Evolutionary conservation across 352 stramenopile species (phyloP).

Genomic region (Globisporangium nunn): DNA sequence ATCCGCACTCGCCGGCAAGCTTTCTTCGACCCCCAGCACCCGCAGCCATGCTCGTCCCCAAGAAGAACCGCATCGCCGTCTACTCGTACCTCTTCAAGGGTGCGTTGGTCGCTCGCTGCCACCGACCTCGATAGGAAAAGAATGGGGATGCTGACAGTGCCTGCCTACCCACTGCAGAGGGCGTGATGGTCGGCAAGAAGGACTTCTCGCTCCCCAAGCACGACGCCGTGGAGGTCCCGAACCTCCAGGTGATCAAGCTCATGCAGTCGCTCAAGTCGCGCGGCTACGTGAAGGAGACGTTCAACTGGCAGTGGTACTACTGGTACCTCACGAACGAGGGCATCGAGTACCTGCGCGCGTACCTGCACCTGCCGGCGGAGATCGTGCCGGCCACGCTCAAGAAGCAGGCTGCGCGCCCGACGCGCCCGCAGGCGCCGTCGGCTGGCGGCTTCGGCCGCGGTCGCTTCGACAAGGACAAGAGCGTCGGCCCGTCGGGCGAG

Average conservation of each 20-base stretch:
- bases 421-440: constrained; percentile 69
- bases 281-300: constrained; percentile 97
- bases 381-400: constrained; percentile 99
- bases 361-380: constrained; percentile 96
- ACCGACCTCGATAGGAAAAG: background rate
- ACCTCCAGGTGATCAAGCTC: constrained; percentile 98
- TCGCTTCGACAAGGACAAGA: constrained; percentile 88
- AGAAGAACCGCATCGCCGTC: constrained; percentile 98
- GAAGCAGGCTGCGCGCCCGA: constrained; percentile 88
- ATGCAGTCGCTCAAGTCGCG: constrained; percentile 98
- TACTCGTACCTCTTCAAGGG: constrained; percentile 98
- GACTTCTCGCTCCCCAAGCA: constrained; percentile 87
- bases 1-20: constrained; percentile 88
- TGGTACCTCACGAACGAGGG: constrained; percentile 99
- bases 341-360: constrained; percentile 98
- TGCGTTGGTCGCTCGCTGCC: constrained; percentile 20
- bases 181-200: constrained; percentile 90
- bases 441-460: constrained; percentile 76
- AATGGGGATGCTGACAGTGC: background rate
- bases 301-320: constrained; percentile 99
- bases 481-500: constrained; percentile 80
- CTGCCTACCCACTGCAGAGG: constrained; percentile 29
- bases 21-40: constrained; percentile 45
- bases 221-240: constrained; percentile 96
- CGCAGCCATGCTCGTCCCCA: constrained; percentile 89